Percentiles rank a stretch among this genome's conserved stretches.
phyloP scores from a whole-genome alignment of 1,284 basidiomycete species.

The Heliocybe sulcata region DNA sequence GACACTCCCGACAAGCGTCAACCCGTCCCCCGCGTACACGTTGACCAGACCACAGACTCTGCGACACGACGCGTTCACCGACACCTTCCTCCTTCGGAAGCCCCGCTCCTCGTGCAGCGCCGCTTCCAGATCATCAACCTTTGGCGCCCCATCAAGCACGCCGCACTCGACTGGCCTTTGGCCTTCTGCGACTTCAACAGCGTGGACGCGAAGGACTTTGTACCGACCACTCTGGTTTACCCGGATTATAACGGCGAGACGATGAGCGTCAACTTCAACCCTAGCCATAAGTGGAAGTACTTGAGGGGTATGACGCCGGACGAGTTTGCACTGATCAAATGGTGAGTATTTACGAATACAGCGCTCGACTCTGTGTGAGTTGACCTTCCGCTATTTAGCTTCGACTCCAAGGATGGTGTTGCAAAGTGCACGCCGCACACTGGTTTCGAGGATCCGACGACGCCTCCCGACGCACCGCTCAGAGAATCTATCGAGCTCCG shows the following conservation, averaged over 20 bases:
- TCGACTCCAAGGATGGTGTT: constrained; percentile 43
- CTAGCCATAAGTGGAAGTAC: constrained; percentile 39
- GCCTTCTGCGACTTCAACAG: constrained; percentile 38
- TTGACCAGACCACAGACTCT: constrained; percentile 50
- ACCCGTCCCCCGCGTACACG: constrained; percentile 42
- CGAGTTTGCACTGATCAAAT: constrained; percentile 42
- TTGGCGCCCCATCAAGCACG: constrained; percentile 42
- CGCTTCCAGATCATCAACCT: constrained; percentile 53
- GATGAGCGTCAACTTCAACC: constrained; percentile 29
- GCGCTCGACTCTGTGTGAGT: background rate
- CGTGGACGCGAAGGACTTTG: constrained; percentile 27
- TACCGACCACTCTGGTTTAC: constrained; percentile 25
- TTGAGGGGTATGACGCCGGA: constrained; percentile 36
- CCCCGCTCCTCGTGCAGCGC: constrained; percentile 33
- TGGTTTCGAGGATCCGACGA: constrained; percentile 47
- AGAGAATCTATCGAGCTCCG: constrained; percentile 56
- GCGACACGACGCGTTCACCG: constrained; percentile 43
- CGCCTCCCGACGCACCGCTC: constrained; percentile 39
- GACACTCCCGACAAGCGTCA: constrained; percentile 36
- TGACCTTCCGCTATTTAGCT: no score
- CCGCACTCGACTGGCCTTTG: constrained; percentile 40
- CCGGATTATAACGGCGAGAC: constrained; percentile 26
- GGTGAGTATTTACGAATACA: background rate
- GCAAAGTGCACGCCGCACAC: constrained; percentile 53
- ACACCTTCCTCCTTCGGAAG: constrained; percentile 43